phyloP scores from a whole-genome alignment of 371 early-diverging fungal species.

The Conidiobolus incongruus region DNA sequence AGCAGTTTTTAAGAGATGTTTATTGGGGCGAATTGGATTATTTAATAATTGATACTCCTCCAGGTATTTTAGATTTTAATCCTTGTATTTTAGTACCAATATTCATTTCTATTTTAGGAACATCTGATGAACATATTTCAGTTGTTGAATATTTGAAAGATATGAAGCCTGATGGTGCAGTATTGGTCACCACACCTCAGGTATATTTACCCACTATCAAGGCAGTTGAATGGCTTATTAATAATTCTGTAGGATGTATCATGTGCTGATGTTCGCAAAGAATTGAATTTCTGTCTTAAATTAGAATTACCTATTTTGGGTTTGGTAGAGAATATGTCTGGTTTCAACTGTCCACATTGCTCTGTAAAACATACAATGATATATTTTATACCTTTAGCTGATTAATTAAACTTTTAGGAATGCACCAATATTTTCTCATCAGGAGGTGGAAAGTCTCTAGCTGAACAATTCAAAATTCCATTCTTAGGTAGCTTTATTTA shows the following conservation, averaged over 20 bases:
- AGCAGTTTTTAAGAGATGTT: constrained; percentile 75
- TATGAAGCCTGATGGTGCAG: constrained; percentile 53
- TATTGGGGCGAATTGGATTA: constrained; percentile 74
- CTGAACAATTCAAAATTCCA: constrained; percentile 32
- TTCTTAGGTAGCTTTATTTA: constrained; percentile 7
- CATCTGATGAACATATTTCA: constrained; percentile 86
- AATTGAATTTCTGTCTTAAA: constrained; percentile 65
- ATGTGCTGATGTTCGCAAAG: constrained; percentile 67
- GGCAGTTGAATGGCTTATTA: background rate
- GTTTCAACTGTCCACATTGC: constrained; percentile 76
- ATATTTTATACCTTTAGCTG: background rate
- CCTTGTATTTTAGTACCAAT: background rate
- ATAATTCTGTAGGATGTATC: constrained; percentile 25
- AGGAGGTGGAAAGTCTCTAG: constrained; percentile 79
- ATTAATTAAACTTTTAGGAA: constrained; percentile 27
- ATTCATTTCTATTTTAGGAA: constrained; percentile 16
- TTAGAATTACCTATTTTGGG: constrained; percentile 61
- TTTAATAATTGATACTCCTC: constrained; percentile 86
- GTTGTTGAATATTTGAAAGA: constrained; percentile 50
- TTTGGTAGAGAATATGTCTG: constrained; percentile 88
- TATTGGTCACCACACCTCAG: constrained; percentile 87
- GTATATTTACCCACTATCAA: constrained; percentile 9
- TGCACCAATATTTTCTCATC: constrained; percentile 83
- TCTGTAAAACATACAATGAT: constrained; percentile 17
- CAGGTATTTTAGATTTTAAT: constrained; percentile 19